Conservation (phyloP, 306 rosid genomes). For the Acacia crassicarpa region DNA sequence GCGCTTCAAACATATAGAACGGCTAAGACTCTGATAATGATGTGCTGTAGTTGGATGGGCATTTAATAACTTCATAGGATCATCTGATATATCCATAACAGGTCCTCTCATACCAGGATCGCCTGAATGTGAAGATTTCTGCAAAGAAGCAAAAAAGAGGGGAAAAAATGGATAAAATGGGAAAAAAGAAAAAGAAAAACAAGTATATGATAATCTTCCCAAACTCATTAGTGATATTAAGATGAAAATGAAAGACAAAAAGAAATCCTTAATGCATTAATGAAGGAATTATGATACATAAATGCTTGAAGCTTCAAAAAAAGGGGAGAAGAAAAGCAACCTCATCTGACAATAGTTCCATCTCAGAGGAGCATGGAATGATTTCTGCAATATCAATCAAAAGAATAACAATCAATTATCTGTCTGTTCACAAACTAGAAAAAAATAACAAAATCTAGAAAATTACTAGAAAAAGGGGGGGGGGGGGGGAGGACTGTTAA, state of each 20-base stretch:
- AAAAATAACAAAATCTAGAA: neutral
- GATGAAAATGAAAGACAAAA: conserved; percentile 19
- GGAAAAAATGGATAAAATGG: too few species aligned
- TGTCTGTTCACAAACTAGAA: conserved; percentile 3
- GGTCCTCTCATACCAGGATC: conserved; percentile 37
- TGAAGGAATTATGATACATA: neutral
- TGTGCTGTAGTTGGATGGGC: conserved; percentile 44
- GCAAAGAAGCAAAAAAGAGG: conserved; percentile 14
- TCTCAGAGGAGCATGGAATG: conserved; percentile 62
- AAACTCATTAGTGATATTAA: neutral
- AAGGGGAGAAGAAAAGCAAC: conserved; percentile 45
- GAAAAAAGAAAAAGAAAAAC: neutral
- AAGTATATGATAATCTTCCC: conserved; percentile 4
- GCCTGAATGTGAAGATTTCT: conserved; percentile 57
- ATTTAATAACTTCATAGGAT: conserved; percentile 53
- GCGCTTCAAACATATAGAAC: conserved; percentile 72
- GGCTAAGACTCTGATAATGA: conserved; percentile 69
- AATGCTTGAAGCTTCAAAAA: conserved; percentile 9
- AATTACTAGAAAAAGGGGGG: neutral
- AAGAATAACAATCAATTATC: conserved; percentile 20
- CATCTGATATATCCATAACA: conserved; percentile 49
- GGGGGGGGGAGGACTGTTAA: neutral
- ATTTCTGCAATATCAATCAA: conserved; percentile 51
- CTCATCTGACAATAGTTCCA: conserved; percentile 84
- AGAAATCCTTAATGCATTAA: neutral